phyloP scores from a whole-genome alignment of 1,284 basidiomycete genomes.

The Sporisorium reilianum region DNA sequence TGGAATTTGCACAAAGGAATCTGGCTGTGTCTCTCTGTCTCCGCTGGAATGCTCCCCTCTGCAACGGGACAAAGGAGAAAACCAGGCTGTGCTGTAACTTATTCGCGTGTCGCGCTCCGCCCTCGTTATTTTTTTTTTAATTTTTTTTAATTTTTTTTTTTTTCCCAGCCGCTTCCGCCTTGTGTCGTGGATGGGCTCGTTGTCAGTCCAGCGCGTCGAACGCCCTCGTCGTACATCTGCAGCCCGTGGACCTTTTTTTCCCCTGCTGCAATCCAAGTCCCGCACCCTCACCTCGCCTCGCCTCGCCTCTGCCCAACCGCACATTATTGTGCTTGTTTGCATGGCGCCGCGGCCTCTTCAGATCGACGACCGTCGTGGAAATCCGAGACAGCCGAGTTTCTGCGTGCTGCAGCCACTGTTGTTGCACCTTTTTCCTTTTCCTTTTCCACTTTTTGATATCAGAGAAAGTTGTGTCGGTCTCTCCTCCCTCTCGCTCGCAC shows the following conservation, averaged over 20 bases:
- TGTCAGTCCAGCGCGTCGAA: slow-evolving; percentile 14
- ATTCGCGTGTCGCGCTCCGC: too few relatives aligned
- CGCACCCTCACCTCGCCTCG: slow-evolving; percentile 6
- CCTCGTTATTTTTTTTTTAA: neutral
- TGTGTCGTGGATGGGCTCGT: too few relatives aligned
- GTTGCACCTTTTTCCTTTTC: too few relatives aligned
- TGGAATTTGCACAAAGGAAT: neutral
- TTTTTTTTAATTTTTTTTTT: slow-evolving; percentile 1
- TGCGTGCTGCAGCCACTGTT: too few relatives aligned
- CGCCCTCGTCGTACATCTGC: neutral
- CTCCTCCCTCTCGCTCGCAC: too few relatives aligned
- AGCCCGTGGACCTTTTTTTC: too few relatives aligned
- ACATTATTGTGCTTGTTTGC: neutral
- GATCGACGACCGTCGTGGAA: neutral
- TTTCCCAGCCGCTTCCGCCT: too few relatives aligned
- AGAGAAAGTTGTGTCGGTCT: too few relatives aligned
- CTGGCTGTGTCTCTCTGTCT: neutral
- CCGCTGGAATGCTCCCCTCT: slow-evolving; percentile 2
- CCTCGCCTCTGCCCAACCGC: too few relatives aligned
- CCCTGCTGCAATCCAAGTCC: neutral
- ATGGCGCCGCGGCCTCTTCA: neutral
- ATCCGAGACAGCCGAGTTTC: neutral
- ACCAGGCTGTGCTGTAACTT: neutral
- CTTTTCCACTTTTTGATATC: too few relatives aligned
- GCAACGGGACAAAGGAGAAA: too few relatives aligned